Conservation (phyloP, 805 yeast species). For the Zygosaccharomyces kombuchaensis region DNA sequence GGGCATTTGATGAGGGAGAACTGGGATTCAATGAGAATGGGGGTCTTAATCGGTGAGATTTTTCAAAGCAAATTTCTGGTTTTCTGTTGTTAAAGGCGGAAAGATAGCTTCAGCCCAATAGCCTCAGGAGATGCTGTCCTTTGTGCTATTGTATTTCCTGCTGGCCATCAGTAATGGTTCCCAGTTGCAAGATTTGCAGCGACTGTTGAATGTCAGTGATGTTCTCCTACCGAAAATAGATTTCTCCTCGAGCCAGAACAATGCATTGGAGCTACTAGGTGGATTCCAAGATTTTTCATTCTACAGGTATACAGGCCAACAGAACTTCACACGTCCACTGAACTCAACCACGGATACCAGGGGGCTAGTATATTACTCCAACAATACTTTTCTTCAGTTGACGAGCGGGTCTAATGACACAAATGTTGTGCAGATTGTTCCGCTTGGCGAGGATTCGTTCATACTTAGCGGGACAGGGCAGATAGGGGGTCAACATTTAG, state of each 20-base stretch:
- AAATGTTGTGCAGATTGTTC: conserved; percentile 23
- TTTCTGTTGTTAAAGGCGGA: neutral
- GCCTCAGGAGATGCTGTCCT: conserved; percentile 6
- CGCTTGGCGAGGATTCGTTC: conserved; percentile 33
- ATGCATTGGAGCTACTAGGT: conserved; percentile 24
- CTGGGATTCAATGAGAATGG: neutral
- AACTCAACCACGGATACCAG: conserved; percentile 9
- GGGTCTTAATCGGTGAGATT: neutral
- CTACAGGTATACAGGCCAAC: conserved; percentile 30
- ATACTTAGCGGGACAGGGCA: conserved; percentile 35
- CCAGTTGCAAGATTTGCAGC: conserved; percentile 20
- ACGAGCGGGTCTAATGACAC: conserved; percentile 15
- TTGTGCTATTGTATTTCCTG: conserved; percentile 1
- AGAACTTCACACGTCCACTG: conserved; percentile 27
- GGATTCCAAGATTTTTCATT: conserved; percentile 21
- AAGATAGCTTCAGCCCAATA: neutral
- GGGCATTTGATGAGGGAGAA: neutral
- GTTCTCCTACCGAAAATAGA: conserved; percentile 15
- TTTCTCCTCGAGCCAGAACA: conserved; percentile 11
- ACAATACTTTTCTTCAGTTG: conserved; percentile 25
- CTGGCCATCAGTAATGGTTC: conserved; percentile 13
- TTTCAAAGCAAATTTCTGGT: neutral
- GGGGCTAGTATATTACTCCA: conserved; percentile 26
- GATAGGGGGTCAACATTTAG: conserved; percentile 23
- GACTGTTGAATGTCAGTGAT: conserved; percentile 11